Conservation (phyloP, 768 basidiomycete genomes). For the Lactarius deliciosus region DNA sequence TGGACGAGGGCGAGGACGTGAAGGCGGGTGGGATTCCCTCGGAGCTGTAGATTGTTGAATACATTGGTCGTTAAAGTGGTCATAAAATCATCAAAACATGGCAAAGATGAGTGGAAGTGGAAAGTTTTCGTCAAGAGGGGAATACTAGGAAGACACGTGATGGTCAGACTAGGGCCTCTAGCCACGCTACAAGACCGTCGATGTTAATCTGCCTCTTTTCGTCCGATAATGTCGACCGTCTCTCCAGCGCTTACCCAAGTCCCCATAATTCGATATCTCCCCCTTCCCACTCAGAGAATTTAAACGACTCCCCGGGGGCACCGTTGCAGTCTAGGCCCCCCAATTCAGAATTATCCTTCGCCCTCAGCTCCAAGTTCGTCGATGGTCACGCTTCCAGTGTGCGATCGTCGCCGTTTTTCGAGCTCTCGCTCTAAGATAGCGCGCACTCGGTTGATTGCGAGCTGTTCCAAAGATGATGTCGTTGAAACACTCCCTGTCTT, state of each 20-base stretch:
- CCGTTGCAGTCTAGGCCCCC: slow-evolving; percentile 74
- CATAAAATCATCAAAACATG: slow-evolving; percentile 11
- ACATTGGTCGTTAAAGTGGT: slow-evolving; percentile 37
- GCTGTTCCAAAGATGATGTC: slow-evolving; percentile 39
- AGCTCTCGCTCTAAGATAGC: slow-evolving; percentile 82
- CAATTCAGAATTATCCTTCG: slow-evolving; percentile 49
- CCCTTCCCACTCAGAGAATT: slow-evolving; percentile 81
- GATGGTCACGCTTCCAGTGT: slow-evolving; percentile 63
- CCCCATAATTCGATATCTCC: slow-evolving; percentile 67
- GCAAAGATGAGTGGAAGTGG: not conserved
- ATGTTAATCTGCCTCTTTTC: slow-evolving; percentile 38
- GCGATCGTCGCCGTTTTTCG: slow-evolving; percentile 68
- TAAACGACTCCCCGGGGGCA: slow-evolving; percentile 55
- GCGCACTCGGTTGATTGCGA: slow-evolving; percentile 69
- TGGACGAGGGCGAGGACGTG: slow-evolving; percentile 54
- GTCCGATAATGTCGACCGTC: slow-evolving; percentile 29
- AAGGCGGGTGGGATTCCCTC: slow-evolving; percentile 51
- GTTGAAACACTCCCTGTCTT: slow-evolving; percentile 46
- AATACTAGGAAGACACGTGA: not conserved
- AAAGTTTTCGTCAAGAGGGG: not conserved
- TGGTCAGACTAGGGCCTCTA: slow-evolving; percentile 10
- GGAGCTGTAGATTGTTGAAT: slow-evolving; percentile 42
- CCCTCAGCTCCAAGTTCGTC: slow-evolving; percentile 75
- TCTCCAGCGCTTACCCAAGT: slow-evolving; percentile 48
- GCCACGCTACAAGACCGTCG: slow-evolving; percentile 12